Base-by-base conservation (phyloP, 2,329 filamentous ascomycete species). In the Fusarium sp. region DNA sequence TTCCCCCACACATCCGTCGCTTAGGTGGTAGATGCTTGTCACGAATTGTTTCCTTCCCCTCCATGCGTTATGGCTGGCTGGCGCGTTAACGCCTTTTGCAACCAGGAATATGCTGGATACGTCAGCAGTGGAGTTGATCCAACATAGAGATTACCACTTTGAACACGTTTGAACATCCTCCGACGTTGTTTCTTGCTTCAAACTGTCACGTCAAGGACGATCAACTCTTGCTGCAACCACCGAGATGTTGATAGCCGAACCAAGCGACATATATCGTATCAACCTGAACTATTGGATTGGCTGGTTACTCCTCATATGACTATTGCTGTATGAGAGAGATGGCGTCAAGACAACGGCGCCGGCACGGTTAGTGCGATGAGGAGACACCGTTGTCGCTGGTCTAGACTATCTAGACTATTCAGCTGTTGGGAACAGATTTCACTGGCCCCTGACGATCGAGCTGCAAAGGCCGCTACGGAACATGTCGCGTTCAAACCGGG, bases 81-180 rank as follows among this genome's bases (percentile, higher is more conserved):
- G 51, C 44, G 52, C 49, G 24, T 72, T 33, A 22, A 67, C 55
- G 28, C 42, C 42, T 39, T 51, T 38, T 35, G 48, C 60, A 64
- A 49, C 47, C 59, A 51, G 49, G 56, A 48, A 71, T 69, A 66
- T 74, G 73, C 61, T 70, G 48, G 66, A 51, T 75, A 72, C 70
- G 73, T 75, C 73, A 75, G 70, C 63, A 60, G 73, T 74, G 70
- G 73, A 75, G 73, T 61, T 64, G 54, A 59, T 59, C 39, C 69
- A 49, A 63, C 69, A 55, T 66, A 28, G 36, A 54, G 10, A 48
- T 59, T 59, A 26, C 67, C 59, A 49, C 38, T 59, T 70, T 70
- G 51, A 69, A 65, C 63, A 24, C 28, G 7, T 52, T 48, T 35
- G 39, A 49, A 33, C 47, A 39, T 45, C 41, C 56, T 70, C 59